phyloP scores from a whole-genome alignment of 352 stramenopile species.

The Aphanomyces astaci region DNA sequence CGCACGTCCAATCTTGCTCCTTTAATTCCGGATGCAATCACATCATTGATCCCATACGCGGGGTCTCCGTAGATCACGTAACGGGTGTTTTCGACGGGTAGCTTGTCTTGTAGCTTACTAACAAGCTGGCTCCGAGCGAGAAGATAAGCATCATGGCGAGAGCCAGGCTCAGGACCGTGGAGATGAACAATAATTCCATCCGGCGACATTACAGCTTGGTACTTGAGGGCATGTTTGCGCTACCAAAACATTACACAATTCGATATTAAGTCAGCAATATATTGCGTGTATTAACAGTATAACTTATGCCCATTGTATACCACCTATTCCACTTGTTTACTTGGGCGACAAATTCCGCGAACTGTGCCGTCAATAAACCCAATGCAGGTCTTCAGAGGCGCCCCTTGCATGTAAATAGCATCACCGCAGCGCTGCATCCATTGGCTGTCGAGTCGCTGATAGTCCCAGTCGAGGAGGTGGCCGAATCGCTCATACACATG shows the following conservation, averaged over 20 bases:
- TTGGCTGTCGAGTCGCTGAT: background rate
- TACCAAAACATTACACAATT: background rate
- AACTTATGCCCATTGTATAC: background rate
- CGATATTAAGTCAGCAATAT: background rate
- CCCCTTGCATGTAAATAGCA: background rate
- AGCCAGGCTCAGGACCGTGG: background rate
- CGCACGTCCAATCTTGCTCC: background rate
- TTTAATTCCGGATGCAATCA: background rate
- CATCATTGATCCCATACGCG: background rate
- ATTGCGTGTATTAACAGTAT: background rate
- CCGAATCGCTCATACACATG: background rate
- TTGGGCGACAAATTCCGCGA: background rate
- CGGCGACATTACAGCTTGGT: background rate
- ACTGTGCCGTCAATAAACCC: background rate
- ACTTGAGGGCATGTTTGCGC: background rate
- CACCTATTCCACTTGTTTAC: background rate
- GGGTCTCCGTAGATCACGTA: background rate
- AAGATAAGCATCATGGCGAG: background rate
- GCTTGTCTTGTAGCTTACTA: background rate
- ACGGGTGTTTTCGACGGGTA: background rate
- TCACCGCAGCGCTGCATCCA: background rate
- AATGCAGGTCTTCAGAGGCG: background rate
- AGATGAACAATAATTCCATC: background rate
- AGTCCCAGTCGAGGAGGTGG: background rate
- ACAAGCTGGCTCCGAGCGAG: background rate